Conservation (phyloP, 1,139 yeast genomes). For the Meyerozyma elateridarum region DNA sequence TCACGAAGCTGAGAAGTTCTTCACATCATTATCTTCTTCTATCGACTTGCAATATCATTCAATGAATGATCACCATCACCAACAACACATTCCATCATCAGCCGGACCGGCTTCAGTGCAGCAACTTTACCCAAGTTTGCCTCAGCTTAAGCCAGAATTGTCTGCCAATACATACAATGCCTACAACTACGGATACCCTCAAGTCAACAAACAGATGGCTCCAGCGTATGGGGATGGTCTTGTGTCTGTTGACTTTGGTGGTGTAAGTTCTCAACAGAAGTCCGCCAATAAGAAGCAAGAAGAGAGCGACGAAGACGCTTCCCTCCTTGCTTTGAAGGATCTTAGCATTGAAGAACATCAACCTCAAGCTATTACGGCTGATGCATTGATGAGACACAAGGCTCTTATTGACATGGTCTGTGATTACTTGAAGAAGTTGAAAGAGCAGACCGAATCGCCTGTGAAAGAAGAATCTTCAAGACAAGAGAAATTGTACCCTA, state of each 20-base stretch:
- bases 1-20: slow-evolving; percentile 56
- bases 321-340: slow-evolving; percentile 9
- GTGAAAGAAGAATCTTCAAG: slow-evolving; percentile 10
- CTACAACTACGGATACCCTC: slow-evolving; percentile 25
- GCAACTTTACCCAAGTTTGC: slow-evolving; percentile 28
- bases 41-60: slow-evolving; percentile 17
- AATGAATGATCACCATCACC: slow-evolving; percentile 8
- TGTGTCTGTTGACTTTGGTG: slow-evolving; percentile 33
- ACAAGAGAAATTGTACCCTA: slow-evolving; percentile 33
- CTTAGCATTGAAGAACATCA: slow-evolving; percentile 6
- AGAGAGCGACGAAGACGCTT: slow-evolving; percentile 10
- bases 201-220: slow-evolving; percentile 26
- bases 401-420: slow-evolving; percentile 31
- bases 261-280: slow-evolving; percentile 37
- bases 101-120: slow-evolving; percentile 7
- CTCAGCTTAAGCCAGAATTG: slow-evolving; percentile 17
- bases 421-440: slow-evolving; percentile 21
- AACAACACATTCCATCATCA: slow-evolving; percentile 6
- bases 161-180: slow-evolving; percentile 12
- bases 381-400: slow-evolving; percentile 34
- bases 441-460: slow-evolving; percentile 11
- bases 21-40: slow-evolving; percentile 30
- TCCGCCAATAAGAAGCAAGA: slow-evolving; percentile 23
- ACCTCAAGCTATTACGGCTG: slow-evolving; percentile 15
- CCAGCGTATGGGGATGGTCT: slow-evolving; percentile 14